Evolutionary conservation across 208 protist genomes (phyloP).

Genomic region (Phytomonas francai): DNA sequence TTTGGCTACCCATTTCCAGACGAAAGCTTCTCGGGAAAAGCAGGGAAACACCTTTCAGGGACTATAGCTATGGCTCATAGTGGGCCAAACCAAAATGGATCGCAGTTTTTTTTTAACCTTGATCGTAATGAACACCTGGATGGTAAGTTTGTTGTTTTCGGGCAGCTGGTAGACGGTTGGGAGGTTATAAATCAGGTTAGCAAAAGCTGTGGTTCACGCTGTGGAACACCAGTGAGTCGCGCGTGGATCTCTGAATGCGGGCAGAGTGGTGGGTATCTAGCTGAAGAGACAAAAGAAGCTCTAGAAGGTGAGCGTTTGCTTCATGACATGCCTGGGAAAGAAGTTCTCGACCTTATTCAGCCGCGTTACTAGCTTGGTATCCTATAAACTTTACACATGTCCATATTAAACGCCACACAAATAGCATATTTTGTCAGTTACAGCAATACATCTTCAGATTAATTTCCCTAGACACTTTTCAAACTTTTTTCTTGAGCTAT

Average conservation of each 20-base stretch:
- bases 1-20: constrained; percentile 92
- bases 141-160: constrained; percentile 88
- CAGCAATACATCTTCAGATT: neutral
- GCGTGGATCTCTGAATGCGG: constrained; percentile 86
- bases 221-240: constrained; percentile 77
- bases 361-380: constrained; percentile 46
- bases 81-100: constrained; percentile 86
- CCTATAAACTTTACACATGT: neutral
- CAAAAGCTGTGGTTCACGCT: constrained; percentile 60
- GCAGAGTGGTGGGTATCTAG: constrained; percentile 69
- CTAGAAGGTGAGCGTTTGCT: constrained; percentile 42
- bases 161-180: constrained; percentile 83
- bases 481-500: neutral
- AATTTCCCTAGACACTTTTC: neutral
- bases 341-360: constrained; percentile 71
- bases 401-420: neutral
- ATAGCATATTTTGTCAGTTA: neutral
- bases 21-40: constrained; percentile 92
- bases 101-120: constrained; percentile 91
- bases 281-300: constrained; percentile 46
- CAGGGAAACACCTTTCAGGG: constrained; percentile 72
- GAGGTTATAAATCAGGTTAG: constrained; percentile 63
- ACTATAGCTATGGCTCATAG: constrained; percentile 84
- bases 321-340: constrained; percentile 61
- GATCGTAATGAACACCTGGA: constrained; percentile 77